A percentile compares a stretch with the other conserved stretches of the same genome.
phyloP scores from a whole-genome alignment of 2,329 filamentous ascomycete genomes.

The Hymenoscyphus linearis region DNA sequence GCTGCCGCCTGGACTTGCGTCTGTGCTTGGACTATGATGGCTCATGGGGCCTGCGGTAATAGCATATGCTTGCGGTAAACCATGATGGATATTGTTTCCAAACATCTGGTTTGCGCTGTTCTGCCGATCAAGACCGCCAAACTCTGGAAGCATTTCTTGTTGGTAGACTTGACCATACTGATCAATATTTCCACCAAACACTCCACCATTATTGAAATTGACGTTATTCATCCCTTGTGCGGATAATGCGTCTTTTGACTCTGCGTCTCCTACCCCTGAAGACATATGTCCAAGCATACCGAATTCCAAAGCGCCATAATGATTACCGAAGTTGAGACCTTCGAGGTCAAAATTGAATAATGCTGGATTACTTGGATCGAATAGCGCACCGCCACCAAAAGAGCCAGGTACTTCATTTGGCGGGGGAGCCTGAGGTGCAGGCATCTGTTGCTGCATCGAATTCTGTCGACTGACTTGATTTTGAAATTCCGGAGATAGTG shows the following conservation, averaged over 20 bases:
- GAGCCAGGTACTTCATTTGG: constrained; percentile 39
- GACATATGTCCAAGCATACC: constrained; percentile 96
- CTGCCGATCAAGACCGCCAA: constrained; percentile 41
- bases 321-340: constrained; percentile 90
- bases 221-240: constrained; percentile 41
- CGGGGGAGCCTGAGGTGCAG: constrained; percentile 36
- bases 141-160: constrained; percentile 46
- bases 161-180: constrained; percentile 46
- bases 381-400: constrained; percentile 54
- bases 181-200: constrained; percentile 30
- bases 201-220: constrained; percentile 25
- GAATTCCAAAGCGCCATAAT: constrained; percentile 93
- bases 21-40: constrained; percentile 59
- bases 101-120: constrained; percentile 37
- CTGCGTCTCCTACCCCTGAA: constrained; percentile 77
- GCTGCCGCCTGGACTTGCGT: constrained; percentile 54
- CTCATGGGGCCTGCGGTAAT: constrained; percentile 59
- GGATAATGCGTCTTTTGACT: constrained; percentile 57
- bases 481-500: constrained; percentile 69
- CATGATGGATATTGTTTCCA: constrained; percentile 50
- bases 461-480: constrained; percentile 45
- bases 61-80: constrained; percentile 59
- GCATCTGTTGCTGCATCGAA: constrained; percentile 38
- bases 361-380: constrained; percentile 87
- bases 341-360: constrained; percentile 95